phyloP scores from a whole-genome alignment of 441 rosid genomes.

The Jatropha multifida region DNA sequence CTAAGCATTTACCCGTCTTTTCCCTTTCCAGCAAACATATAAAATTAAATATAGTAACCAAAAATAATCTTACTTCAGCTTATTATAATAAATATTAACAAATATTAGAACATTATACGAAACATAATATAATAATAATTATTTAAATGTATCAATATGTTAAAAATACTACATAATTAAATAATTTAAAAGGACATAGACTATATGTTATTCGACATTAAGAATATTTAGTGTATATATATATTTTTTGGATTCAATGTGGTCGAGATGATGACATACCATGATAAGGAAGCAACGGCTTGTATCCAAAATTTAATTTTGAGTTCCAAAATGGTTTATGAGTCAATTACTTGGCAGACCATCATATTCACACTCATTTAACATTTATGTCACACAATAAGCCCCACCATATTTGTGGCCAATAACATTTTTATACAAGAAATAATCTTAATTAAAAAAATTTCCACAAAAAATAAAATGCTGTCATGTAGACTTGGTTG shows the following conservation, averaged over 20 bases:
- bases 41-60: too few species aligned
- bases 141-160: too few species aligned
- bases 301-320: neutral
- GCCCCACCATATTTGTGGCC: neutral
- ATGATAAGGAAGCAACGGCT: conserved; percentile 14
- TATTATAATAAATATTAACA: too few species aligned
- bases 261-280: neutral
- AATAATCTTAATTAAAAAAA: neutral
- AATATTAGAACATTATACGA: too few species aligned
- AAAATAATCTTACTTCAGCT: too few species aligned
- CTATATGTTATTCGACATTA: neutral
- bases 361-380: neutral
- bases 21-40: neutral
- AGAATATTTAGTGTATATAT: neutral
- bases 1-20: neutral
- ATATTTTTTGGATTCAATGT: neutral
- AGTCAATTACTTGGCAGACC: conserved; percentile 1
- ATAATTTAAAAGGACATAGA: too few species aligned
- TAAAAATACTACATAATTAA: too few species aligned
- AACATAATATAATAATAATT: too few species aligned
- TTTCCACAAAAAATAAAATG: neutral
- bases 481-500: neutral
- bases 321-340: conserved; percentile 11
- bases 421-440: neutral
- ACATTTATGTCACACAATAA: neutral